These are phyloP conservation scores for Huntiella savannae DNA, from an alignment of 2,329 filamentous ascomycete species.

Conservation along the genomic window DNA sequence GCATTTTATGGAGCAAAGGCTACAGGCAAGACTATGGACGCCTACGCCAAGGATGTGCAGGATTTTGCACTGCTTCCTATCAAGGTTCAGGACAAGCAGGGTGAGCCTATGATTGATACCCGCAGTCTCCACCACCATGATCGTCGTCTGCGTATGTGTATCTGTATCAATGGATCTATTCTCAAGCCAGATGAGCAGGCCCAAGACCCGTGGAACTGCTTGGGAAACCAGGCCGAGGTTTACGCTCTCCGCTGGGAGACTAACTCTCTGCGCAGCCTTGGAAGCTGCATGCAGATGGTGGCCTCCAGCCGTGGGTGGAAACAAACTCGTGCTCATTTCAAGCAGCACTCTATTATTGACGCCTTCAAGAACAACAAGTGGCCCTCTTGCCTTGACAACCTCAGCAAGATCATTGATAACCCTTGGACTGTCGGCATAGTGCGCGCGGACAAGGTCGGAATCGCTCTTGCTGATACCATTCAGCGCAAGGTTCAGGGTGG, in stretches of 20 bases:
- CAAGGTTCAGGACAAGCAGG: conserved; percentile 24
- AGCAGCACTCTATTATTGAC: conserved; percentile 24
- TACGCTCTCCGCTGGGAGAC: conserved; percentile 76
- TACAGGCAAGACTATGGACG: conserved; percentile 69
- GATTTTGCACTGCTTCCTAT: conserved; percentile 78
- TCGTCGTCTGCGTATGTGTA: conserved; percentile 58
- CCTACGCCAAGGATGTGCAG: conserved; percentile 69
- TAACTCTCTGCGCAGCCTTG: conserved; percentile 57
- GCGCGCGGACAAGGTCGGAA: conserved; percentile 52
- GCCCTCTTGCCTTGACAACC: conserved; percentile 43
- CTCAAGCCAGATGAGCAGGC: conserved; percentile 52
- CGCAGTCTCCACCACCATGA: conserved; percentile 34
- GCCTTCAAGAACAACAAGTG: conserved; percentile 24
- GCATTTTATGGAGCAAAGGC: conserved; percentile 79
- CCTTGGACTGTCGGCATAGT: conserved; percentile 61
- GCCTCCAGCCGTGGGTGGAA: conserved; percentile 68
- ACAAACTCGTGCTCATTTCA: conserved; percentile 37
- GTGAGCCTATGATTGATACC: conserved; percentile 27
- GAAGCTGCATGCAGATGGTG: conserved; percentile 56
- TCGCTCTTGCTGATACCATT: conserved; percentile 60
- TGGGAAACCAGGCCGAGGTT: conserved; percentile 55
- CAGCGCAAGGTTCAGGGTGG: conserved; percentile 71
- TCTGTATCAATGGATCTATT: conserved; percentile 70
- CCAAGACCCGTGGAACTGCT: conserved; percentile 51
- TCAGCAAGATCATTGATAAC: conserved; percentile 62